These are phyloP conservation scores for Actinidia chinensis DNA, from an alignment of 179 eudicot genomes.

Conservation along the genomic window DNA sequence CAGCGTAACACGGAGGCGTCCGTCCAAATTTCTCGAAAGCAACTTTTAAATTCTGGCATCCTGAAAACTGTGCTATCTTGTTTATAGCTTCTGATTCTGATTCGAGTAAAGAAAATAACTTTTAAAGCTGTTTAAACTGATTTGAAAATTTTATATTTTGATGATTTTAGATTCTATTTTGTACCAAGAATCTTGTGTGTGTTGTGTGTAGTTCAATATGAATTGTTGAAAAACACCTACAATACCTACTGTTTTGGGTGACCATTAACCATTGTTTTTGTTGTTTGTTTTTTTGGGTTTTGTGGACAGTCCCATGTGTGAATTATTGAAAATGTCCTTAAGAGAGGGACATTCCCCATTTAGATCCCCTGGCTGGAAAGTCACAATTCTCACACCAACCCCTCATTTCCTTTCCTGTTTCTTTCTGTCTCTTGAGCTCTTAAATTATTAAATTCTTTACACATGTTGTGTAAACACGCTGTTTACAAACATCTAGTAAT, in stretches of 20 bases:
- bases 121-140: not conserved
- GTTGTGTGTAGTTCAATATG: too few species aligned
- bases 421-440: not conserved
- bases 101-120: not conserved
- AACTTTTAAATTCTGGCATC: not conserved
- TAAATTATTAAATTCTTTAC: too few species aligned
- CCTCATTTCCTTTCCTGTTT: not conserved
- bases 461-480: too few species aligned
- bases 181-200: too few species aligned
- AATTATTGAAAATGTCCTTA: conserved; percentile 29
- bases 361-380: conserved; percentile 14
- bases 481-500: too few species aligned
- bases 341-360: conserved; percentile 17
- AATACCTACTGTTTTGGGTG: not conserved
- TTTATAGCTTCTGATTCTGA: not conserved
- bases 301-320: conserved; percentile 36
- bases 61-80: not conserved
- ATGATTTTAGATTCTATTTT: not conserved
- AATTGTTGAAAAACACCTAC: not conserved
- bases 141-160: not conserved
- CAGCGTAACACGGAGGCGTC: not conserved
- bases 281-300: not conserved
- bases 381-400: not conserved
- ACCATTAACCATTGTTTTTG: not conserved
- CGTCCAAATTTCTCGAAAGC: not conserved